Evolutionary conservation across 345 rosid species (phyloP), one percentile per base, ranked within the genome.

Genomic region (Geranium rotundifolium): DNA sequence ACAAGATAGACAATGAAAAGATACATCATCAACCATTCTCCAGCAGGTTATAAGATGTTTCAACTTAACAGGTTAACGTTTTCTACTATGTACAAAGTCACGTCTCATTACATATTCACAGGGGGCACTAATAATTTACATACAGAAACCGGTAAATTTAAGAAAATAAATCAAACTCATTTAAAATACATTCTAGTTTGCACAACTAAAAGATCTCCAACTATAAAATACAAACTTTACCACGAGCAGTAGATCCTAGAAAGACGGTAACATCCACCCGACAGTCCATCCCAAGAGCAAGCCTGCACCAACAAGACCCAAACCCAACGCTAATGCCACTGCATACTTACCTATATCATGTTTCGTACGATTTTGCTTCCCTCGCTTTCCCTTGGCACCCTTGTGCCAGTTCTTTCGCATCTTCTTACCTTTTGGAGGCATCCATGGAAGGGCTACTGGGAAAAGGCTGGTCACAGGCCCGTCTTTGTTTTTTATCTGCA

Each of bases 271-370:
- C 82, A 93, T 78, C 92, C 97, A 90, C 20, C 97, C 97, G 20
- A 85, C 84, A 1, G 99, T 93, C 99, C 99, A 93, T 62, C 97
- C 97, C 19, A 90, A 77, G 7, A 93, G 84, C 79, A 93, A 81
- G 41, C 99, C 99, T 31, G 99, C 95, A 54, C 96, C 90, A 62
- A 86, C 97, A 54, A 93, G 87, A 77, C 99, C 75, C 75, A 88
- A 75, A 27, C 97, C 96, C 60, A 85, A 60, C 3, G 95, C 96
- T 67, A 90, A 79, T 27, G 86, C 89, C 34, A 83, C 77, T 0
- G 79, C 82, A 61, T 80, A 84, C 67, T 60, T 82, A 15, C 80
- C 62, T 39, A 71, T 61, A 59, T 73, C 87, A 67, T 64, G 77
- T 64, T 69, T 73, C n/a, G 66, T 69, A 19, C 31, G 78, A 57